Evolutionary conservation across 495 filamentous ascomycete genomes (phyloP), one percentile per base, ranked within the genome.

Genomic region (Parachaetomium inaequale): DNA sequence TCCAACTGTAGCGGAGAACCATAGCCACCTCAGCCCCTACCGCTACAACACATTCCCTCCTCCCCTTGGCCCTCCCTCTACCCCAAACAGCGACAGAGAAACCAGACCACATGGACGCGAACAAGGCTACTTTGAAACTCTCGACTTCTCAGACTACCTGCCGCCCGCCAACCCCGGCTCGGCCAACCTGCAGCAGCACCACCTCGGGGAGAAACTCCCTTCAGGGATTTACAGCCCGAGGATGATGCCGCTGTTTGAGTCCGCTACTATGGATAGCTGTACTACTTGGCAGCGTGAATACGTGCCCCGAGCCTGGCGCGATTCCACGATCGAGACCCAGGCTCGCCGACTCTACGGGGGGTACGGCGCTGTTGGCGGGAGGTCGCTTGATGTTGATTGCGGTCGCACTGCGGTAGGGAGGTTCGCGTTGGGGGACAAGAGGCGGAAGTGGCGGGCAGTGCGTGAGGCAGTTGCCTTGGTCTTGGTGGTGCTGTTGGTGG

Each of bases 131-230:
- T 53, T 34, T 14, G 50, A 53, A 7, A 53, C 50, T 0, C 50
- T 53, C 29, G 50, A 53, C 50, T 36, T 53, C 29, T 53, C 50
- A 21, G 50, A 53, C 50, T 53, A 53, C n/a, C n/a, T 21, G 15
- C 17, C 2, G 21, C 10, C 10, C 21, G 2, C 29, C 17, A 15
- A 23, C 45, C 7, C 17, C 29, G 17, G 6, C 49, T 8, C 29
- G 17, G 29, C 49, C 17, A 4, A 31, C 4, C 47, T 3, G 12
- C 10, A 5, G 25, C 47, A 29, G 25, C 47, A 14, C 11, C 40
- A 5, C n/a, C 6, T n/a, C n/a, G n/a, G n/a, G n/a, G n/a, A n/a
- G n/a, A n/a, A n/a, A n/a, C n/a, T n/a, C n/a, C n/a, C n/a, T n/a
- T n/a, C n/a, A n/a, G n/a, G n/a, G n/a, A n/a, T n/a, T n/a, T n/a